These are phyloP conservation scores for Anthracocystis walkeri DNA, from an alignment of 1,284 basidiomycete species.

Conservation along the genomic window DNA sequence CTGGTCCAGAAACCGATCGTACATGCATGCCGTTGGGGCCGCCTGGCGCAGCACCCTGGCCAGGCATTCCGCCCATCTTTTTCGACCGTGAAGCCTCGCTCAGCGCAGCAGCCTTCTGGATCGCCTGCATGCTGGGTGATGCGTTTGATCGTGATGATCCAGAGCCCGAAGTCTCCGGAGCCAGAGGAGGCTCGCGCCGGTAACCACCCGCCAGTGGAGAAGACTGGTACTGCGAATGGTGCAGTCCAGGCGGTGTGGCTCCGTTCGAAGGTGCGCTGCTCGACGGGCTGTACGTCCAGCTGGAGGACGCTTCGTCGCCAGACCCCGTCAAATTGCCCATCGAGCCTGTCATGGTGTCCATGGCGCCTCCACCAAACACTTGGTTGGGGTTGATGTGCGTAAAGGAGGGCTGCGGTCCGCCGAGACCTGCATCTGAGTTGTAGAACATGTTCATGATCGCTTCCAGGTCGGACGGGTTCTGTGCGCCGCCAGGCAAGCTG, in stretches of 20 bases:
- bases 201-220: constrained; percentile 41
- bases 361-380: constrained; percentile 47
- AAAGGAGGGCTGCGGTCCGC: constrained; percentile 46
- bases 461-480: constrained; percentile 50
- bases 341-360: constrained; percentile 34
- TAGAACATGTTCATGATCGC: constrained; percentile 67
- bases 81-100: constrained; percentile 36
- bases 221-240: constrained; percentile 50
- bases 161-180: constrained; percentile 17
- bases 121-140: constrained; percentile 41
- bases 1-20: constrained; percentile 23
- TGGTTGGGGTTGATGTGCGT: constrained; percentile 67
- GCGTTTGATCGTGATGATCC: constrained; percentile 35
- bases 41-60: constrained; percentile 5
- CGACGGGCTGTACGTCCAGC: constrained; percentile 60
- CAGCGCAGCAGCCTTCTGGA: constrained; percentile 40
- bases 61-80: constrained; percentile 17
- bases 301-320: constrained; percentile 56
- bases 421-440: constrained; percentile 55
- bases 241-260: constrained; percentile 45
- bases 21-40: constrained; percentile 13
- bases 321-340: constrained; percentile 41
- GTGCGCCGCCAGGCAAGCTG: constrained; percentile 19
- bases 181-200: constrained; percentile 36
- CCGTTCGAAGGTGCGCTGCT: constrained; percentile 53